Percentiles rank a stretch among this genome's conserved stretches.
These are phyloP conservation scores for Plectosphaerella sp. DNA, from an alignment of 2,329 filamentous ascomycete species.

Conservation along the genomic window DNA sequence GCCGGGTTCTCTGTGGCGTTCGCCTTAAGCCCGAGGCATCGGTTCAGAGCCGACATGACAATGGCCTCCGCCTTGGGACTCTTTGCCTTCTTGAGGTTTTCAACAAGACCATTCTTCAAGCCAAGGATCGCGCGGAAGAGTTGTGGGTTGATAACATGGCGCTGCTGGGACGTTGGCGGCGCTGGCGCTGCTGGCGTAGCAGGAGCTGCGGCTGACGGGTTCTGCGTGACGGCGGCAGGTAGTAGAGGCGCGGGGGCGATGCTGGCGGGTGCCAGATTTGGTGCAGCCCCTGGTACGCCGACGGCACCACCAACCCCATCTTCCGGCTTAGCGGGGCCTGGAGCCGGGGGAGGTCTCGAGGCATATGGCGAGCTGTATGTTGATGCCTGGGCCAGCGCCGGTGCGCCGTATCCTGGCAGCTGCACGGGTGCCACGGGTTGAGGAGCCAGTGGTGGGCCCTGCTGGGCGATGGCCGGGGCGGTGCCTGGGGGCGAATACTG, in stretches of 20 bases:
- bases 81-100: constrained; percentile 38
- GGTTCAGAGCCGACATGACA: constrained; percentile 49
- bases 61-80: constrained; percentile 39
- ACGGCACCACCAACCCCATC: constrained; percentile 8
- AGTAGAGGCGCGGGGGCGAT: constrained; percentile 6
- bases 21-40: constrained; percentile 42
- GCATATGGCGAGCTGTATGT: constrained; percentile 25
- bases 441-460: constrained; percentile 14
- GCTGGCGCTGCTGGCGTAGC: constrained; percentile 9
- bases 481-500: constrained; percentile 11
- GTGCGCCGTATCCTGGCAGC: constrained; percentile 17
- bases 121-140: constrained; percentile 36
- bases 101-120: constrained; percentile 42
- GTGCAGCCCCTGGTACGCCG: constrained; percentile 1
- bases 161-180: constrained; percentile 8
- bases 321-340: constrained; percentile 13
- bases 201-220: constrained; percentile 1
- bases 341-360: constrained; percentile 17
- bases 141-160: constrained; percentile 38
- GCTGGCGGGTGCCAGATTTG: constrained; percentile 4
- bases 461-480: constrained; percentile 8
- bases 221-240: constrained; percentile 8
- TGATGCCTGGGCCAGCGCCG: constrained; percentile 14
- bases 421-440: constrained; percentile 18
- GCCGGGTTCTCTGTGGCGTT: constrained; percentile 37